Base-by-base conservation (phyloP, 2,329 filamentous ascomycete species). In the Xylaria sp. region DNA sequence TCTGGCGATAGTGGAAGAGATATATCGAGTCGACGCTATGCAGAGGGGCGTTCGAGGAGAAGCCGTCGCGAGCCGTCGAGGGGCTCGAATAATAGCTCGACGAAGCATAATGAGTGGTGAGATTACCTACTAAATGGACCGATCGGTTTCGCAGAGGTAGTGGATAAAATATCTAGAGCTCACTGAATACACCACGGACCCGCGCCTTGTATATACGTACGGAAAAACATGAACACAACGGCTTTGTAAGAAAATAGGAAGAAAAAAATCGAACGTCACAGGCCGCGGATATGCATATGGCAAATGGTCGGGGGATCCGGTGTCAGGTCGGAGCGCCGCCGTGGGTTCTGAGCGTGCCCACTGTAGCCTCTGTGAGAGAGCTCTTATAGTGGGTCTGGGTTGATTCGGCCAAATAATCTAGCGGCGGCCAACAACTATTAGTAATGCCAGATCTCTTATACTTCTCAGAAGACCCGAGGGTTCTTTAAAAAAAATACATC, bases 1-100 rank as follows among this genome's bases (percentile, higher is more conserved):
- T 75, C 80, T 83, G 65, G 73, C 75, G 18, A 73, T 69, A n/a
- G 80, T 79, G 34, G 80, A 80, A 55, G 82, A 81, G 48, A 86
- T 77, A 18, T 80, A 75, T 65, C 80, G 74, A 43, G 75, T 67
- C 75, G 70, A 41, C 28, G 59, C 23, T 8, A 65, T 55, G 48
- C 60, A 70, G 62, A 36, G 66, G 20, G 63, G 63, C 41, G 69
- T 72, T 69, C 65, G 75, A 65, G 48, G 68, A 64, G 67, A 70
- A 48, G 70, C 60, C 52, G 63, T 64, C 6, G 64, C 50, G 20
- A 69, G 67, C 66, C 73, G 66, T 66, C 74, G 72, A 64, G 76
- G 73, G 68, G 73, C 73, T 64, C 74, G 72, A 50, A 66, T 59
- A 23, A 75, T 59, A 20, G 67, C 72, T 71, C 75, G 75, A 62